phyloP scores from a whole-genome alignment of 352 stramenopile genomes.

The Phytophthora cajani region DNA sequence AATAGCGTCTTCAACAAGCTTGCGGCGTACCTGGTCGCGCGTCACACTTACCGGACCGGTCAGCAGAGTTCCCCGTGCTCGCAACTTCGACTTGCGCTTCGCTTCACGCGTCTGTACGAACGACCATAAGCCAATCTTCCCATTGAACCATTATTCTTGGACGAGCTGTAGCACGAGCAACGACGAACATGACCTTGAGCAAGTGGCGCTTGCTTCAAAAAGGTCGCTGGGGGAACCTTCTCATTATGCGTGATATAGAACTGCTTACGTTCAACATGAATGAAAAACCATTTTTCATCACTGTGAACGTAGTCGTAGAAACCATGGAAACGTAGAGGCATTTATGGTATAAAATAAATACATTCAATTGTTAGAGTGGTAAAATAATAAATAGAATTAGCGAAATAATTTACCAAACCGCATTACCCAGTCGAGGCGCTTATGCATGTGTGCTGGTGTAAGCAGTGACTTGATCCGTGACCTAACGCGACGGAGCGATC shows the following conservation, averaged over 20 bases:
- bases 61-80: neutral
- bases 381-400: neutral
- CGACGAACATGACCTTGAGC: neutral
- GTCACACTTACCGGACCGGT: neutral
- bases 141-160: neutral
- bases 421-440: neutral
- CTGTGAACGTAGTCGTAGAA: neutral
- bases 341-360: neutral
- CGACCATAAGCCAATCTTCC: neutral
- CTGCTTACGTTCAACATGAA: neutral
- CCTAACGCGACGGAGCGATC: neutral
- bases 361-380: neutral
- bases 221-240: neutral
- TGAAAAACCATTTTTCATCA: neutral
- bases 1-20: neutral
- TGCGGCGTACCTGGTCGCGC: neutral
- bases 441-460: neutral
- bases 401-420: neutral
- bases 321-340: neutral
- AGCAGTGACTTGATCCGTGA: neutral
- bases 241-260: neutral
- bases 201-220: neutral
- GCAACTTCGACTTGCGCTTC: neutral
- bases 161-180: neutral
- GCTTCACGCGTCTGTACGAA: neutral